Base-by-base conservation (phyloP, 2,329 filamentous ascomycete species). In the Phyllosticta citriasiana region DNA sequence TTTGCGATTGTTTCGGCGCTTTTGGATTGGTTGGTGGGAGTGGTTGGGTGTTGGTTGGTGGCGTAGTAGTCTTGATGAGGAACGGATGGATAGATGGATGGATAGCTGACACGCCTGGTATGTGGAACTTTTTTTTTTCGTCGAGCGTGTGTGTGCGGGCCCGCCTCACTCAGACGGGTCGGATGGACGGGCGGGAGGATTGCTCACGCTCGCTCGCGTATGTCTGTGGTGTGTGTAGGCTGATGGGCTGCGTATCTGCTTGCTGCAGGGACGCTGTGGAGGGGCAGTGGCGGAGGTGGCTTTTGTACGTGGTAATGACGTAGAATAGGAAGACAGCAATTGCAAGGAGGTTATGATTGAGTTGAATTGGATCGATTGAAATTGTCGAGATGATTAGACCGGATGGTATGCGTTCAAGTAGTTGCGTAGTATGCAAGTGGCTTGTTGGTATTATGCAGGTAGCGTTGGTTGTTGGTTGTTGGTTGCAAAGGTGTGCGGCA, bases 1-100 rank as follows among this genome's bases (percentile, higher is more conserved):
- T 22, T 59, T 55, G 54, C 66, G 65, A 64, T 59, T 19, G 52
- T 55, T 59, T 61, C 57, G 56, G 61, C 33, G 58, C 55, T 40
- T 53, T 63, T 54, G 55, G 55, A 40, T 65, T 10, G 35, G 12
- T 4, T 19, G 16, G 30, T 30, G n/a, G 24, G 53, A 53, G 25
- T 52, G 64, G 58, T 63, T 58, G 61, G 57, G 53, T 59, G 64
- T 30, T 30, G 27, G 27, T 30, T 30, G 27, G 27, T 30, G 57
- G 27, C 40, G 22, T 10, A 22, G 30, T 40, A 9, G 55, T 19
- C 8, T 62, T 19, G 52, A 57, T 33, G 59, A 24, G 51, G 30
- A 27, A 47, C 7, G n/a, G 51, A n/a, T 7, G 9, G 47, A n/a
- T 7, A 8, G 47, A 27, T 33, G 59, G 27, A 57, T 54, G 52